Conservation (phyloP, 768 basidiomycete genomes). For the Xerocomus brunneocitrinus region DNA sequence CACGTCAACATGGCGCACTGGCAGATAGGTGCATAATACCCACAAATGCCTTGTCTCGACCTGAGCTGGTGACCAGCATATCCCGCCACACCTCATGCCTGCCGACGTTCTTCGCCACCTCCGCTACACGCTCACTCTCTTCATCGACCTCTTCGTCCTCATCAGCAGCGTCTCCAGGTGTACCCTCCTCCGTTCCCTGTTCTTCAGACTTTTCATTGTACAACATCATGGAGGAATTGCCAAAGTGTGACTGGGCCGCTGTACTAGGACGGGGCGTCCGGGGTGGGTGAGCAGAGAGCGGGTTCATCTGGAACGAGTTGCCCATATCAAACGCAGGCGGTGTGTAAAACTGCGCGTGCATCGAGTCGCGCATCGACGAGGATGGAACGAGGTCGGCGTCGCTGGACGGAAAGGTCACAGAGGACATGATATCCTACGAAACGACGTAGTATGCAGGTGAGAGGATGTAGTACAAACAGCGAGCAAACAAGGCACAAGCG, state of each 20-base stretch:
- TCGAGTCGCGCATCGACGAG: constrained; percentile 35
- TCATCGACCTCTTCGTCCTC: constrained; percentile 45
- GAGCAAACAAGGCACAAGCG: constrained; percentile 20
- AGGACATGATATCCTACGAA: constrained; percentile 47
- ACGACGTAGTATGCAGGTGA: neutral
- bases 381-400: constrained; percentile 37
- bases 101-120: constrained; percentile 44
- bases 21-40: constrained; percentile 27
- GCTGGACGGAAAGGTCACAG: constrained; percentile 55
- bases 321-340: constrained; percentile 54
- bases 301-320: constrained; percentile 76
- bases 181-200: constrained; percentile 19
- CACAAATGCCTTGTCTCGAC: constrained; percentile 84
- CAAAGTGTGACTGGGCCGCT: constrained; percentile 23
- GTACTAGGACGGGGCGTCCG: constrained; percentile 56
- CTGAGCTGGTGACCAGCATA: constrained; percentile 69
- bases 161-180: constrained; percentile 17
- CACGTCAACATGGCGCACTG: neutral
- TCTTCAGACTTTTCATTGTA: constrained; percentile 45
- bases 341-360: constrained; percentile 46
- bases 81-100: constrained; percentile 77
- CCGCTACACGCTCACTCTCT: constrained; percentile 42
- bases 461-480: constrained; percentile 17
- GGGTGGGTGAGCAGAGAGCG: constrained; percentile 73
- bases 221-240: constrained; percentile 15